Evolutionary conservation across 1,284 basidiomycete genomes (phyloP), one percentile per base, ranked within the genome.

Genomic region (Termitomyces sp.): DNA sequence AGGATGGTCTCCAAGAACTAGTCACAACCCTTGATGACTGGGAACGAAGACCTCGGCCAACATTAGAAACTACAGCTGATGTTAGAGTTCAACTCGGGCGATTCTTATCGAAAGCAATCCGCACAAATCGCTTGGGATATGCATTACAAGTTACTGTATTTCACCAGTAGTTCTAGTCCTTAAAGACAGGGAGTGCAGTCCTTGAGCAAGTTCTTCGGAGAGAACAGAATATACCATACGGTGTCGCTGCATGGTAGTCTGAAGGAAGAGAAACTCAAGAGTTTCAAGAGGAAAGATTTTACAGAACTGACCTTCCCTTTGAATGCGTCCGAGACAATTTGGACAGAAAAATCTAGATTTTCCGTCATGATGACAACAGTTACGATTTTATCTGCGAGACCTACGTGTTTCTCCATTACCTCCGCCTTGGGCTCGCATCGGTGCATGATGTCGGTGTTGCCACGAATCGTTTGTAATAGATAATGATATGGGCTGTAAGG

Each of bases 161-260:
- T 88, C 86, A 58, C 78, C 76, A 42, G 77, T 73, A 2, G 88
- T 89, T 68, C 80, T 84, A 5, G 89, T 87, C 59, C 82, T 82
- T 61, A 92, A 69, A n/a, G 87, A 87, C 38, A 92, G 72, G 1
- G 90, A 84, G 63, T 92, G 89, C 38, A 92, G 67, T 1, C 88
- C 88, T 57, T 79, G 72, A 30, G 78, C 67, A 43, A 92, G 72
- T 64, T 92, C 88, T 31, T 86, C 83, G 26, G 82, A 76, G 31
- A 92, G 74, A 1, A 82, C 79, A 5, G 79, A 73, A 67, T 90
- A 84, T 51, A 92, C 80, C 74, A 91, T 78, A 47, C 88, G 79
- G 70, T 92, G 89, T 50, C 90, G 80, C 65, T 90, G 85, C 73
- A 91, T 81, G 15, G 84, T 84, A 38, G 70, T 81, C 89, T 90